Conservation (phyloP, 2,329 filamentous ascomycete genomes). For the Penicillium sp. region DNA sequence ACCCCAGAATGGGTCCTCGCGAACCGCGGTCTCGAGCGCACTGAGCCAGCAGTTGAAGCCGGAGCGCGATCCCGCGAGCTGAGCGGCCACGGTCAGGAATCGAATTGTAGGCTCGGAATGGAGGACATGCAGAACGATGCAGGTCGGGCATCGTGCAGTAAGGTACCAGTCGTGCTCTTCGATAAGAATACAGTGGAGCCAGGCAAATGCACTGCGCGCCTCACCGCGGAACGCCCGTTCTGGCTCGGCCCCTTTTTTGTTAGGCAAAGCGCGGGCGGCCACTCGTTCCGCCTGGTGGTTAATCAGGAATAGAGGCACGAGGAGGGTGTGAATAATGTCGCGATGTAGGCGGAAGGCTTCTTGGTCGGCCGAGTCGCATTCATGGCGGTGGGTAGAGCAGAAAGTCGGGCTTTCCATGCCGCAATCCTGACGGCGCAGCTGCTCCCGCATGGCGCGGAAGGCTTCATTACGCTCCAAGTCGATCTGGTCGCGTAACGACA, state of each 20-base stretch:
- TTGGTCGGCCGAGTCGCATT: constrained; percentile 32
- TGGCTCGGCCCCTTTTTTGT: constrained; percentile 51
- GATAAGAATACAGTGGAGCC: constrained; percentile 59
- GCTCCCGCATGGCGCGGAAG: constrained; percentile 35
- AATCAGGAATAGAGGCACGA: constrained; percentile 59
- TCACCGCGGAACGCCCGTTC: constrained; percentile 59
- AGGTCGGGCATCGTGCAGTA: constrained; percentile 55
- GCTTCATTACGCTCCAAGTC: constrained; percentile 36
- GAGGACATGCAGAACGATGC: constrained; percentile 44
- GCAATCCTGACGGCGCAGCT: constrained; percentile 36
- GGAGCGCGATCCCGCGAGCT: constrained; percentile 37
- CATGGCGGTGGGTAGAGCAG: constrained; percentile 35
- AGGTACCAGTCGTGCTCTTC: constrained; percentile 60
- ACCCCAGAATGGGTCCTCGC: constrained; percentile 47
- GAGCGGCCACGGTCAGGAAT: constrained; percentile 43
- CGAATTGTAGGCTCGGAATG: constrained; percentile 48
- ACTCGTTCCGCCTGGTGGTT: constrained; percentile 56
- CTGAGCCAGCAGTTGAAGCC: constrained; percentile 42
- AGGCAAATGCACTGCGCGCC: constrained; percentile 58
- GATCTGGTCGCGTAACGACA: constrained; percentile 31
- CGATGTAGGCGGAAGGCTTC: constrained; percentile 52
- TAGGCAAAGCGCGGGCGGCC: constrained; percentile 52
- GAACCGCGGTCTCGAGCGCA: constrained; percentile 39
- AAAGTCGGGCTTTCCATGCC: constrained; percentile 39
- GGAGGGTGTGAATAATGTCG: constrained; percentile 59